Evolutionary conservation across 2,329 filamentous ascomycete genomes (phyloP).

Genomic region (Didymosphaeria variabile): DNA sequence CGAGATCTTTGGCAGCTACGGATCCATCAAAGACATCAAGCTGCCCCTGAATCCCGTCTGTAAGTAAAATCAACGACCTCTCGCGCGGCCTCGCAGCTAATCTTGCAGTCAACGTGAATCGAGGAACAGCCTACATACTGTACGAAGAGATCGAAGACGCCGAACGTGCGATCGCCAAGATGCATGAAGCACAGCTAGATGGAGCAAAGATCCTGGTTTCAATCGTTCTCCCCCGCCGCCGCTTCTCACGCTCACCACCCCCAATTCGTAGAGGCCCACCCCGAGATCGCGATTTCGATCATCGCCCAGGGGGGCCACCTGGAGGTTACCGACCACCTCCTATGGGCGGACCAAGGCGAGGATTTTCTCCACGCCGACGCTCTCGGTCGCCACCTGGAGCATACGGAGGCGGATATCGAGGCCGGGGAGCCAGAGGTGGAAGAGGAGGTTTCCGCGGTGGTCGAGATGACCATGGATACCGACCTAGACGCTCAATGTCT

Average conservation of each 20-base stretch:
- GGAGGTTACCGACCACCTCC: constrained; percentile 48
- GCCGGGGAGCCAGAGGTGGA: constrained; percentile 41
- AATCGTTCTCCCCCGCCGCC: constrained; percentile 83
- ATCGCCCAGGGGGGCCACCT: constrained; percentile 48
- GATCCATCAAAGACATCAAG: constrained; percentile 84
- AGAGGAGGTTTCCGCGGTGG: constrained; percentile 49
- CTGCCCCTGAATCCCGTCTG: constrained; percentile 88
- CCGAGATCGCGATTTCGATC: constrained; percentile 36
- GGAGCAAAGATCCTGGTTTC: constrained; percentile 84
- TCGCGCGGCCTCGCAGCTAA: constrained; percentile 15
- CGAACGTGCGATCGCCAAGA: constrained; percentile 88
- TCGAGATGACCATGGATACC: constrained; percentile 40
- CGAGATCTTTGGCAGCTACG: constrained; percentile 93
- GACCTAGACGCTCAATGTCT: constrained; percentile 38
- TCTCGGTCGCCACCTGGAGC: constrained; percentile 55
- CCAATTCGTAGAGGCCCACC: constrained; percentile 67
- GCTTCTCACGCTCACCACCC: constrained; percentile 82
- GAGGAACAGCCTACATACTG: constrained; percentile 92
- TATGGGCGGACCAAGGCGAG: constrained; percentile 43
- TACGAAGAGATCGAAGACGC: constrained; percentile 81
- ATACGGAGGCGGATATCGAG: constrained; percentile 38
- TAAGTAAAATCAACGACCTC: constrained; percentile 56
- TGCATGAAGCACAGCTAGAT: constrained; percentile 97
- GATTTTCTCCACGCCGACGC: constrained; percentile 52
- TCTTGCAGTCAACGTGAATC: constrained; percentile 79